Evolutionary conservation across 2,329 filamentous ascomycete species (phyloP).

Genomic region (Aaosphaeria arxii): DNA sequence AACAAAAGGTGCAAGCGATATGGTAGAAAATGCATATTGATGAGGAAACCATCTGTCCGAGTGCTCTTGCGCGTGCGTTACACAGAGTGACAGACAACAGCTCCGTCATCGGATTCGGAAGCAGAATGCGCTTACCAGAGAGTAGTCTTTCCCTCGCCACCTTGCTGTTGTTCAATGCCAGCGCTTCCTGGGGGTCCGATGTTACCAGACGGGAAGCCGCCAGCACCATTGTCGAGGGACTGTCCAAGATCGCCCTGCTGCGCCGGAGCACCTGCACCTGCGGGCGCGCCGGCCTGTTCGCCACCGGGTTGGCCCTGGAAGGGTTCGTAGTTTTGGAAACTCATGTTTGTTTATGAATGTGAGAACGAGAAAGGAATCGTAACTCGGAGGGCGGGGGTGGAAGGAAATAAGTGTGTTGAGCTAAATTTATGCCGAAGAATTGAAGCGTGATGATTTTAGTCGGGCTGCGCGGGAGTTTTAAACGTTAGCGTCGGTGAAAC

Average conservation of each 20-base stretch:
- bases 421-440: slow-evolving; percentile 29
- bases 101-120: background rate
- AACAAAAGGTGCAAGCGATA: too few species aligned
- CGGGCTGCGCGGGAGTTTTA: slow-evolving; percentile 12
- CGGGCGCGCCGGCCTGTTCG: slow-evolving; percentile 51
- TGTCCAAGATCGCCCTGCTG: slow-evolving; percentile 55
- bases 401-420: slow-evolving; percentile 14
- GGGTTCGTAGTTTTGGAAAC: slow-evolving; percentile 64
- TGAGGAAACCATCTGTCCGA: too few species aligned
- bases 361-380: slow-evolving; percentile 5
- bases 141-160: slow-evolving; percentile 50
- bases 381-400: background rate
- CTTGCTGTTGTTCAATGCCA: slow-evolving; percentile 32
- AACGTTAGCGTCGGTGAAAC: slow-evolving; percentile 27
- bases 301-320: slow-evolving; percentile 59
- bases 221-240: slow-evolving; percentile 53
- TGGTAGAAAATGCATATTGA: too few species aligned
- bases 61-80: background rate
- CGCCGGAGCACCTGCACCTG: slow-evolving; percentile 32
- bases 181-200: slow-evolving; percentile 39
- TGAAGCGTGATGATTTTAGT: slow-evolving; percentile 4
- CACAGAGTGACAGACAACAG: background rate
- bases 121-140: slow-evolving; percentile 45
- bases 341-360: slow-evolving; percentile 50
- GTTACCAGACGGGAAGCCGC: slow-evolving; percentile 51